These are phyloP conservation scores for Kurtzmaniella quercitrusa DNA, from an alignment of 1,139 yeast species.

Conservation along the genomic window DNA sequence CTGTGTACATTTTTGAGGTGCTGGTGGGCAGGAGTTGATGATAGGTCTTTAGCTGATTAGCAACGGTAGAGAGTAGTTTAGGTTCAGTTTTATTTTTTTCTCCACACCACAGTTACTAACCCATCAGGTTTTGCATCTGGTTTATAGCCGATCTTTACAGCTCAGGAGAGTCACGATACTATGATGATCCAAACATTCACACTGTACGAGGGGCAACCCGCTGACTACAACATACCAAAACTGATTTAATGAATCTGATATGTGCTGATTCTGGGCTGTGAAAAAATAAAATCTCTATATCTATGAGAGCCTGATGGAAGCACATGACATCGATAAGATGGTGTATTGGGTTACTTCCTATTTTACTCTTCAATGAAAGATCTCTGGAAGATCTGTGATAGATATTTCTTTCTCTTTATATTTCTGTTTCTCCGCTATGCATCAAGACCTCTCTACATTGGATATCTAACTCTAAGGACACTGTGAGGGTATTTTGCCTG, in stretches of 20 bases:
- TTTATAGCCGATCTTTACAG: slow-evolving; percentile 10
- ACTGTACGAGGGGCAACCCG: slow-evolving; percentile 57
- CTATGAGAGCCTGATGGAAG: background rate
- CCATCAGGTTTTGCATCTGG: slow-evolving; percentile 8
- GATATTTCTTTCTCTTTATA: too few relatives aligned
- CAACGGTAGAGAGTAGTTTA: background rate
- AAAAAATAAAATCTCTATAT: too few relatives aligned
- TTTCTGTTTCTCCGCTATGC: too few relatives aligned
- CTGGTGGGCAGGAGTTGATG: slow-evolving; percentile 59
- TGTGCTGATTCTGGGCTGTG: background rate
- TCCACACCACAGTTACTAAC: slow-evolving; percentile 11
- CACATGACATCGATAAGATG: too few relatives aligned
- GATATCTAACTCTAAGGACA: too few relatives aligned
- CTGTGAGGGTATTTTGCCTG: too few relatives aligned
- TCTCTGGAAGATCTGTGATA: too few relatives aligned
- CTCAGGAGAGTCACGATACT: slow-evolving; percentile 10
- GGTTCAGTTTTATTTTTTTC: background rate
- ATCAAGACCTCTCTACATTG: too few relatives aligned
- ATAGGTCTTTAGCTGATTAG: slow-evolving; percentile 51
- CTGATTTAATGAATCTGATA: slow-evolving; percentile 82
- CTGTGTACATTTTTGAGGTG: slow-evolving; percentile 65
- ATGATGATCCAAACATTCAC: slow-evolving; percentile 59
- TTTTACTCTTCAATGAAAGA: too few relatives aligned
- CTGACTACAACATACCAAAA: slow-evolving; percentile 49
- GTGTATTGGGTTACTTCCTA: too few relatives aligned